Percentiles rank a stretch among this genome's conserved stretches.
Evolutionary conservation across 345 rosid genomes (phyloP).

Genomic region (Turnera subulata): DNA sequence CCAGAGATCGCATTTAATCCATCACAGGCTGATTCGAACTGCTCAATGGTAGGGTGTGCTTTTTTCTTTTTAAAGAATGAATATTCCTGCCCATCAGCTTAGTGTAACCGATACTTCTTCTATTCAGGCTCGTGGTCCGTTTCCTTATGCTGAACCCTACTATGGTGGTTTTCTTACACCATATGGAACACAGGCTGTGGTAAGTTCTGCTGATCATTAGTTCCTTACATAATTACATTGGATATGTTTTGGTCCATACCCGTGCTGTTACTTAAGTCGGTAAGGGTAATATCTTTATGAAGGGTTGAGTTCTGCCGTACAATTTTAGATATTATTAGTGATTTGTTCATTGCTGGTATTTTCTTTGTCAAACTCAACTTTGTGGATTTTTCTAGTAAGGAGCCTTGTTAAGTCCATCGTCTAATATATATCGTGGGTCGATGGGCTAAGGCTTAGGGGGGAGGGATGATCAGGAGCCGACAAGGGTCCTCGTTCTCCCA

Average conservation of each 20-base stretch:
- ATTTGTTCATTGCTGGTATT: no score
- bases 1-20: conserved; percentile 22
- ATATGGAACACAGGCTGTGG: conserved; percentile 41
- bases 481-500: no score
- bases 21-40: conserved; percentile 22
- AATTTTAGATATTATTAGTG: no score
- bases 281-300: no score
- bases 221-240: not conserved
- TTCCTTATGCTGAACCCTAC: conserved; percentile 32
- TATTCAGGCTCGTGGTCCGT: conserved; percentile 29
- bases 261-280: no score
- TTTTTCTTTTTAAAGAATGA: not conserved
- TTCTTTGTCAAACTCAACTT: no score
- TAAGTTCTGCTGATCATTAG: conserved; percentile 23
- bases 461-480: no score
- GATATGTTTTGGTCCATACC: not conserved
- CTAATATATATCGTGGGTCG: no score
- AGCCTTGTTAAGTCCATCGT: no score
- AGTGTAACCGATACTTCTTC: conserved; percentile 6
- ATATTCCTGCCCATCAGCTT: not conserved
- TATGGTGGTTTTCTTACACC: conserved; percentile 32
- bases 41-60: conserved; percentile 27
- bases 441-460: no score
- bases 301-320: no score
- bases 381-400: no score